Base-by-base conservation (phyloP, 345 rosid genomes). In the Angophora floribunda region DNA sequence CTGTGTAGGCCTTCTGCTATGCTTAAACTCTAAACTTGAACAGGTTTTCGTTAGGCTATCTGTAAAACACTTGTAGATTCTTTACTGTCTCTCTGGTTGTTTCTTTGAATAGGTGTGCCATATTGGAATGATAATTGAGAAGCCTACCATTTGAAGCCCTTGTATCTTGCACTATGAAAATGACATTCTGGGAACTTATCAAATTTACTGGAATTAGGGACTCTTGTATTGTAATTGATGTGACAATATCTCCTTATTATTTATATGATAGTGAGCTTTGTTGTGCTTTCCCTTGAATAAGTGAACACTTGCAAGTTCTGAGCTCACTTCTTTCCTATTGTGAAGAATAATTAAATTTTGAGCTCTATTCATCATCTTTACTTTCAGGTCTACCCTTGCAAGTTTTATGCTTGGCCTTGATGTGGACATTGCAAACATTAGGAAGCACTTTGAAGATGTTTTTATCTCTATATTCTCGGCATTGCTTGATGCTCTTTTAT, bases 301-400 rank as follows among this genome's bases (percentile, higher is more conserved):
- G 28, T 21, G 84, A 41, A 75, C 28, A 75, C 84, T 41, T 75
- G 84, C 84, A 75, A 41, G 84, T 41, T 75, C 41, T 75, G 49
- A 41, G 49, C 13, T 75, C 49, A 21, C 49, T 36, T 75, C 45
- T 75, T 75, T 75, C 36, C 82, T 19, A 22, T 41, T 36, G 82
- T 26, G 6, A 75, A 75, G 82, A 41, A 4, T 7, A 75, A 75
- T 75, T 75, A 41, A 75, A 41, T 55, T 47, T 70, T 87, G 47
- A 87, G 47, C 84, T 47, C 52, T 82, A 45, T 78, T 13, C 57
- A n/a, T 51, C 41, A 87, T 47, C 89, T 87, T 88, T 87, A 45
- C 89, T 88, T 90, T 24, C 91, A 97, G 99, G 99, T 96, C 99
- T 90, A 90, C 91, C 86, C 95, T 97, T 91, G 97, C 95, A 49